Percentiles rank a stretch among this genome's conserved stretches.
These are phyloP conservation scores for Hypoxylon sp. DNA, from an alignment of 2,329 filamentous ascomycete genomes.

Conservation along the genomic window DNA sequence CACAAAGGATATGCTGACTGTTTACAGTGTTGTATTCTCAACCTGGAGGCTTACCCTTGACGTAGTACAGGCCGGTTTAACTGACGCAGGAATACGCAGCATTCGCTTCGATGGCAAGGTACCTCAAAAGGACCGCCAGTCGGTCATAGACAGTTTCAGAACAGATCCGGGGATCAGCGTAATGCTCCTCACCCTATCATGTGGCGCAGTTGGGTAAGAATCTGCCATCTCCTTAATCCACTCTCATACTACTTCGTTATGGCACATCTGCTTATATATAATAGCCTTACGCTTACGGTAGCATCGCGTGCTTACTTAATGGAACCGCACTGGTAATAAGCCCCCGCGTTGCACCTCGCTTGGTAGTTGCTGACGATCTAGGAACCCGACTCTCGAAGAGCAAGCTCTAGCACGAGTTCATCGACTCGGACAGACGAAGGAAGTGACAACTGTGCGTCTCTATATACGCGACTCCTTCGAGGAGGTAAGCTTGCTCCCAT, in stretches of 20 bases:
- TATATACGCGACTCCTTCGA: slow-evolving; percentile 57
- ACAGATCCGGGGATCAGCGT: neutral
- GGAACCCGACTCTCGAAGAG: slow-evolving; percentile 61
- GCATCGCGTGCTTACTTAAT: slow-evolving; percentile 63
- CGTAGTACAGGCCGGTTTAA: slow-evolving; percentile 50
- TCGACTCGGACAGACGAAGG: slow-evolving; percentile 36
- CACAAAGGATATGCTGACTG: neutral
- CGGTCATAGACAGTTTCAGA: slow-evolving; percentile 51
- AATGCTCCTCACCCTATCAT: slow-evolving; percentile 53
- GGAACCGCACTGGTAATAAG: slow-evolving; percentile 58
- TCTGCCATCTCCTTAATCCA: neutral
- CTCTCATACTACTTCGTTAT: neutral
- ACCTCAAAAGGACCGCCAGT: slow-evolving; percentile 57
- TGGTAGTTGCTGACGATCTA: slow-evolving; percentile 19
- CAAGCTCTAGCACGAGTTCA: slow-evolving; percentile 59
- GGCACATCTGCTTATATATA: neutral
- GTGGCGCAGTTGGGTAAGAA: slow-evolving; percentile 64
- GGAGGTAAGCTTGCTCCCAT: slow-evolving; percentile 45
- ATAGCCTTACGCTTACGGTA: slow-evolving; percentile 62
- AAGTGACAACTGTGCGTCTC: slow-evolving; percentile 57
- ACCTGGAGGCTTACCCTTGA: slow-evolving; percentile 14
- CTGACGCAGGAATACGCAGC: slow-evolving; percentile 51
- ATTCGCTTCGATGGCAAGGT: slow-evolving; percentile 64
- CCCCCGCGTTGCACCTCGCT: neutral
- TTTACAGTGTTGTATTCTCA: slow-evolving; percentile 2